Evolutionary conservation across 2,329 filamentous ascomycete genomes (phyloP), one percentile per base, ranked within the genome.

Genomic region (Botryotinia convoluta): DNA sequence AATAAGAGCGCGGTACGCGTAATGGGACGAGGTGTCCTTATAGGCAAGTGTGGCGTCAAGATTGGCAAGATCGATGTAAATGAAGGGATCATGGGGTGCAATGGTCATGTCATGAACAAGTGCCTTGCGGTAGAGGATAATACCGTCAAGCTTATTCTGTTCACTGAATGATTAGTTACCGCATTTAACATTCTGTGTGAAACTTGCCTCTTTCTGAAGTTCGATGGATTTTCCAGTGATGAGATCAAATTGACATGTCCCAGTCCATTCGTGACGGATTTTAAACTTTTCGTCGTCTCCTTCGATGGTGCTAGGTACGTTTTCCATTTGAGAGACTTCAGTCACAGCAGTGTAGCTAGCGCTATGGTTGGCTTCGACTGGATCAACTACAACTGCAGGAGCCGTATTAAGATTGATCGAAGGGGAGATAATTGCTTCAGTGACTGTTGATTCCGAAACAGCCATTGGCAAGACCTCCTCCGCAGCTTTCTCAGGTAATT

Each of bases 241-340:
- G 6, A n/a, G 26, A 32, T 42, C 72, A 32, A 76, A 74, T 5
- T 74, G 74, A 32, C 74, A 75, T 6, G 77, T 78, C 1, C 77
- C 77, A 51, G 78, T 71, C 77, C 77, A 79, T 32, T 78, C 76
- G 26, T 69, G 51, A n/a, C 72, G 73, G 42, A 79, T 74, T 35
- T 10, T 37, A n/a, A 4, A 4, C 12, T 39, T 37, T 20, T 29
- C 6, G 1, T 4, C 44, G 35, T 57, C 20, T 60, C 39, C 48
- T 32, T 18, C 29, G 48, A 26, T 16, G 35, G 16, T 5, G 5
- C 2, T 32, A 32, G 35, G 35, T n/a, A 12, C 16, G 10, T 57
- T 10, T 42, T 32, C 37, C 64, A 54, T 42, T 20, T 69, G n/a
- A 3, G 22, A 57, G 18, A 4, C 51, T 20, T 54, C 16, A 16